Evolutionary conservation across 495 filamentous ascomycete genomes (phyloP), one percentile per base, ranked within the genome.

Genomic region (Penicillium riverlandense): DNA sequence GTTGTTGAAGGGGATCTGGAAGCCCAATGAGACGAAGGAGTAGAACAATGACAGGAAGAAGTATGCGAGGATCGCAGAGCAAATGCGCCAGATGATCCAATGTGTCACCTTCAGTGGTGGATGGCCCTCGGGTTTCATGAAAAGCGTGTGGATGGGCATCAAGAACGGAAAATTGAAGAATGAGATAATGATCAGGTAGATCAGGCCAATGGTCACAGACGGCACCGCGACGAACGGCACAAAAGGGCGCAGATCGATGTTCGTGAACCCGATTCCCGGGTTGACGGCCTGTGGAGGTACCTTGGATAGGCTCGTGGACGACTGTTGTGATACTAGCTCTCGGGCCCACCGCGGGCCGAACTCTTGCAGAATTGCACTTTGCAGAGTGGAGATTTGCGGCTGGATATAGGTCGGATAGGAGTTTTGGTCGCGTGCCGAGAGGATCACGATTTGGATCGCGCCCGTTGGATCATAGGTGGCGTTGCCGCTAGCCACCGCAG

Each of bases 131-230:
- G 51, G 65, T 46, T 59, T 72, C 53, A 77, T 59, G 50, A 79
- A 76, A 45, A 74, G 72, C 40, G 71, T 71, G 55, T 88, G 82
- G 43, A 85, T 74, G 0, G 82, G 81, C 48, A 86, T 70, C 55
- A 83, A 76, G 71, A 86, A 86, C 7, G 77, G 66, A 58, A 82
- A 85, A 39, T 76, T 80, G 70, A 86, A 86, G 67, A 86, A 86
- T 5, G 81, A 75, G 31, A 86, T 68, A 57, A 88, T 85, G 55
- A 86, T 84, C 16, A 88, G 65, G 59, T 86, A 86, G 55, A 86
- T 85, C 30, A 86, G 58, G 0, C 83, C 83, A 44, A 86, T 80
- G 2, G 72, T 75, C 8, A 84, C 74, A 7, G 83, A 72, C 0
- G 82, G 82, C 2, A 70, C 77, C 4, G 72, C 65, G 4, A 74